Evolutionary conservation across 352 stramenopile genomes (phyloP), one percentile per base, ranked within the genome.

Genomic region (Globisporangium apiculatum): DNA sequence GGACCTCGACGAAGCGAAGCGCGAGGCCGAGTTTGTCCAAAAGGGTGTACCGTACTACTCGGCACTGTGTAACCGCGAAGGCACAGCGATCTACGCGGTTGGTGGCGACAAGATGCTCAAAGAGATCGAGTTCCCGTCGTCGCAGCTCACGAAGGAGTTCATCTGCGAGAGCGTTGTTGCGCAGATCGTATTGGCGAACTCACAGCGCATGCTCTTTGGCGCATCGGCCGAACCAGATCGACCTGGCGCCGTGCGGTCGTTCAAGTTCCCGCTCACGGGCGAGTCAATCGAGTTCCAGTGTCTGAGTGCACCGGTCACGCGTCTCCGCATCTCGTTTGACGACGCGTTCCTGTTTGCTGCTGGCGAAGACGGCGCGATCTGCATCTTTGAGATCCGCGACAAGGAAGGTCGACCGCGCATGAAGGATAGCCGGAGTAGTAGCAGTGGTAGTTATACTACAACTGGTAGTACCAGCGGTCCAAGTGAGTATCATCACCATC

Each of bases 41-140:
- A 98, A 98, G 56, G 90, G 91, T n/a, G 86, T 91, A 5, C 74
- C 83, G 7, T 98, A 97, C 63, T 91, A 80, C 56, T 94, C 83
- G 7, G 91, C 86, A 8, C 63, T 97, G 14, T 87, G 71, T 60
- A 96, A 86, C n/a, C 79, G 79, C 48, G 83, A 93, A 69, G 81
- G 80, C 53, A 89, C 72, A 4, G 71, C 76, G 40, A 79, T 88
- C 18, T 96, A 94, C 60, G 84, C 91, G 4, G 91, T 96, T 3
- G 89, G 91, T 15, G 79, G 70, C 42, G 89, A 98, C 66, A 73
- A 78, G n/a, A 83, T 95, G 66, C 83, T 98, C 40, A 94, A 94
- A 62, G 88, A 97, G 65, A 86, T 97, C 45, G 88, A 97, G 58
- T 69, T 95, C 24, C 81, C 88, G 40, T 83, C 73, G 11, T 85